Percentiles rank a stretch among this genome's conserved stretches.
Conservation (phyloP, 768 basidiomycete genomes). For the Flagelloscypha sp. region DNA sequence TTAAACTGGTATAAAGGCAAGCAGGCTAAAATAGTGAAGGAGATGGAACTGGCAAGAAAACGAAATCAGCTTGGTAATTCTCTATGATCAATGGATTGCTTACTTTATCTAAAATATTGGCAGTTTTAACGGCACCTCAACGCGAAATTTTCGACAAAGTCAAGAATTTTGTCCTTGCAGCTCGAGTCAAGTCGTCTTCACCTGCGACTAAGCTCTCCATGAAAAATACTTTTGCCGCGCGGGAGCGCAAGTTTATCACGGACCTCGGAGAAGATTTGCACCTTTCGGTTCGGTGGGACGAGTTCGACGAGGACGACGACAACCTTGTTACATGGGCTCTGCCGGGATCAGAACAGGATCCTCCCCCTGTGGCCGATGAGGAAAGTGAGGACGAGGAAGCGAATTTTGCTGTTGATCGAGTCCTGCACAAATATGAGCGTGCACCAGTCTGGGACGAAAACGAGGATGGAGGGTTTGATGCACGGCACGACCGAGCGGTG, state of each 20-base stretch:
- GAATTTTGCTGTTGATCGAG: conserved; percentile 65
- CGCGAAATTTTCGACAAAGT: conserved; percentile 73
- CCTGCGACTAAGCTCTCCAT: conserved; percentile 47
- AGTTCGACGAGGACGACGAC: conserved; percentile 76
- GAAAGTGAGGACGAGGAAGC: conserved; percentile 64
- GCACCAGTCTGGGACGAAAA: conserved; percentile 70
- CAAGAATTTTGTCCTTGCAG: conserved; percentile 60
- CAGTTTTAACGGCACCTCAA: conserved; percentile 68
- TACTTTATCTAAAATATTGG: background rate
- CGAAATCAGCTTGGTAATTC: conserved; percentile 56
- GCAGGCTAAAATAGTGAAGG: conserved; percentile 61
- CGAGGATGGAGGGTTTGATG: conserved; percentile 70
- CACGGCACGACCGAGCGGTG: conserved; percentile 61
- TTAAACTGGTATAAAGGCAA: conserved; percentile 93
- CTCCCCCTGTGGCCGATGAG: too few species aligned
- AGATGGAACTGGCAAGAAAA: conserved; percentile 53
- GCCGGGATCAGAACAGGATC: conserved; percentile 36
- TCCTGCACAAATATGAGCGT: conserved; percentile 81
- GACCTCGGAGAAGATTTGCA: conserved; percentile 72
- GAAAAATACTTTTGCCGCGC: conserved; percentile 71
- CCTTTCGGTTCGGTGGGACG: conserved; percentile 84
- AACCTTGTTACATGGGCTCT: conserved; percentile 66
- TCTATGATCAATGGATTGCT: background rate
- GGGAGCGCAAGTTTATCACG: conserved; percentile 73
- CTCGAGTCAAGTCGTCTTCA: conserved; percentile 24